These are phyloP conservation scores for Cladosporium colombiae DNA, from an alignment of 2,329 filamentous ascomycete genomes.

Conservation along the genomic window DNA sequence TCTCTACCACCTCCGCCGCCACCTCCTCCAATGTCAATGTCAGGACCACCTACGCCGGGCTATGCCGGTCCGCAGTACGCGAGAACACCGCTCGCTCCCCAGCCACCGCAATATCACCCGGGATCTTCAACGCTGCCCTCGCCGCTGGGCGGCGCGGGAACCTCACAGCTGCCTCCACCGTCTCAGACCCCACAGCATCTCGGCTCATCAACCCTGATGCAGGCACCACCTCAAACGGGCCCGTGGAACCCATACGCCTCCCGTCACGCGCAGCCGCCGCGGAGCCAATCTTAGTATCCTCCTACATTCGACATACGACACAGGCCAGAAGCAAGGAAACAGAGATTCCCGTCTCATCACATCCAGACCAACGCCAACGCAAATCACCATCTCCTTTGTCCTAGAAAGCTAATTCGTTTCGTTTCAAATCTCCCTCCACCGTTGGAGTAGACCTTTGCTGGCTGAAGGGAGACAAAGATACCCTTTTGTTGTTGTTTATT, in stretches of 20 bases:
- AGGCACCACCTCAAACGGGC: conserved; percentile 37
- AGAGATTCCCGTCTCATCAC: background rate
- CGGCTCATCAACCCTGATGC: conserved; percentile 32
- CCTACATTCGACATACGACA: background rate
- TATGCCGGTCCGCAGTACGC: conserved; percentile 27
- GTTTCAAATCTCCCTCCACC: background rate
- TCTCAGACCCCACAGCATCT: conserved; percentile 16
- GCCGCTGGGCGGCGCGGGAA: conserved; percentile 23
- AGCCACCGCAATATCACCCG: conserved; percentile 28
- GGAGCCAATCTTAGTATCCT: conserved; percentile 5
- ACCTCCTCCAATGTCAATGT: conserved; percentile 14
- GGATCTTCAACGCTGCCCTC: conserved; percentile 26
- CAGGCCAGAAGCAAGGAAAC: background rate
- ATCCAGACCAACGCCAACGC: background rate
- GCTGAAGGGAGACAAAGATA: conserved; percentile 14
- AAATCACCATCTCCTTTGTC: conserved; percentile 16
- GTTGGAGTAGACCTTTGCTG: background rate
- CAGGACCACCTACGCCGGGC: conserved; percentile 16
- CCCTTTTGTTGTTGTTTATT: conserved; percentile 13
- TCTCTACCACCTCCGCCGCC: conserved; percentile 30
- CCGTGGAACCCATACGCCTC: conserved; percentile 38
- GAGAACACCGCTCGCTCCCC: conserved; percentile 26
- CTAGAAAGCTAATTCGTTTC: conserved; percentile 17
- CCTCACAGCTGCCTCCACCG: conserved; percentile 18
- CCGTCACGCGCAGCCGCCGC: conserved; percentile 19